These are phyloP conservation scores for Ramularia endophylla DNA, from an alignment of 2,329 filamentous ascomycete genomes.

Conservation along the genomic window DNA sequence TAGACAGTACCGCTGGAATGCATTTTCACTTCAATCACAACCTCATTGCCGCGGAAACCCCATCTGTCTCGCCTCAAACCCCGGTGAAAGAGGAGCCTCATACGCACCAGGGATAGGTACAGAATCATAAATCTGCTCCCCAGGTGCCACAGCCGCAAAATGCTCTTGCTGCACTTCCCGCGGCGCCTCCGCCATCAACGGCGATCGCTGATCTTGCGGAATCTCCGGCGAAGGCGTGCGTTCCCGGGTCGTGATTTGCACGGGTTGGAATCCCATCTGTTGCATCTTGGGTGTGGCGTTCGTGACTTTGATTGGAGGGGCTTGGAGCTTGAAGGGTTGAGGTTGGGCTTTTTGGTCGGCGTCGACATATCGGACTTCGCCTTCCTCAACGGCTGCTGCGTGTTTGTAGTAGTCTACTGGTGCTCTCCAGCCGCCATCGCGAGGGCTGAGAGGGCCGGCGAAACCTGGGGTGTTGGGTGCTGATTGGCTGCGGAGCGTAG, in stretches of 20 bases:
- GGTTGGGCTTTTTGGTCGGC: conserved; percentile 39
- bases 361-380: conserved; percentile 56
- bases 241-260: conserved; percentile 17
- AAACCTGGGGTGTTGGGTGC: conserved; percentile 93
- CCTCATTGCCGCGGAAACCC: conserved; percentile 7
- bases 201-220: conserved; percentile 35
- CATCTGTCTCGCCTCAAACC: conserved; percentile 15
- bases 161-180: conserved; percentile 55
- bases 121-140: conserved; percentile 76
- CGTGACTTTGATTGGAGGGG: conserved; percentile 73
- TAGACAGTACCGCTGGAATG: conserved; percentile 2
- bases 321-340: conserved; percentile 73
- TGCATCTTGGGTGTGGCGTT: conserved; percentile 66
- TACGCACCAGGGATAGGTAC: conserved; percentile 91
- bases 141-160: conserved; percentile 59
- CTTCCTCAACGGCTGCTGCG: conserved; percentile 31
- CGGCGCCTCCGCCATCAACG: conserved; percentile 32
- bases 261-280: conserved; percentile 57
- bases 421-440: conserved; percentile 46
- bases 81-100: conserved; percentile 22
- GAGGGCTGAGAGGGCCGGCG: conserved; percentile 51
- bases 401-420: conserved; percentile 37
- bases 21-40: not conserved
- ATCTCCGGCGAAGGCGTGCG: conserved; percentile 20
- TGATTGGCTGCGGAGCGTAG: conserved; percentile 61